Evolutionary conservation across 2,329 filamentous ascomycete genomes (phyloP).

Genomic region (Calonectria pauciramosa): DNA sequence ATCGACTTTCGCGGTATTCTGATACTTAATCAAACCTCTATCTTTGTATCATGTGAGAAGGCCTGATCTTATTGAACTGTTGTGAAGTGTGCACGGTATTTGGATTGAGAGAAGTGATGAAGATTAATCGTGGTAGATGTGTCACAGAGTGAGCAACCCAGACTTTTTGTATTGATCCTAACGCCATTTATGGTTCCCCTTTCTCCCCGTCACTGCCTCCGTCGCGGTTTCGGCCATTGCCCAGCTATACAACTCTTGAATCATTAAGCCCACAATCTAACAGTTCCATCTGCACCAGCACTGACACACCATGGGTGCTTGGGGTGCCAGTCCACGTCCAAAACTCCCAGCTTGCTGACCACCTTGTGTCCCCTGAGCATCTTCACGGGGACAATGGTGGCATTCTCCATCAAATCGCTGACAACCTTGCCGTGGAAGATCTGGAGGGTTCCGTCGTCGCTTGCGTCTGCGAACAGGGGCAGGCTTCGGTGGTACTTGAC

Average conservation of each 20-base stretch:
- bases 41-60: background rate
- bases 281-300: constrained; percentile 93
- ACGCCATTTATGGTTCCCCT: constrained; percentile 10
- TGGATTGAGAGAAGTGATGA: background rate
- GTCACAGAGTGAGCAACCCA: constrained; percentile 1
- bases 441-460: constrained; percentile 93
- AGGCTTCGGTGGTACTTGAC: constrained; percentile 88
- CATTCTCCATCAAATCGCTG: constrained; percentile 94
- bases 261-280: constrained; percentile 80
- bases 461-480: constrained; percentile 93
- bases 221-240: background rate
- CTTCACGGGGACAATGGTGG: constrained; percentile 96
- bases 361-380: constrained; percentile 92
- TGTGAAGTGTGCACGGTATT: background rate
- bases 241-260: background rate
- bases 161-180: constrained; percentile 17
- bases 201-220: background rate
- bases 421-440: constrained; percentile 98
- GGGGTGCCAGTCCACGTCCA: constrained; percentile 97
- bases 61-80: no score
- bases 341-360: constrained; percentile 86
- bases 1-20: background rate
- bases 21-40: background rate
- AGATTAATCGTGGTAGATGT: background rate
- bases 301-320: constrained; percentile 94